phyloP scores from a whole-genome alignment of 768 basidiomycete species.

The Lactarius pseudohatsudake region DNA sequence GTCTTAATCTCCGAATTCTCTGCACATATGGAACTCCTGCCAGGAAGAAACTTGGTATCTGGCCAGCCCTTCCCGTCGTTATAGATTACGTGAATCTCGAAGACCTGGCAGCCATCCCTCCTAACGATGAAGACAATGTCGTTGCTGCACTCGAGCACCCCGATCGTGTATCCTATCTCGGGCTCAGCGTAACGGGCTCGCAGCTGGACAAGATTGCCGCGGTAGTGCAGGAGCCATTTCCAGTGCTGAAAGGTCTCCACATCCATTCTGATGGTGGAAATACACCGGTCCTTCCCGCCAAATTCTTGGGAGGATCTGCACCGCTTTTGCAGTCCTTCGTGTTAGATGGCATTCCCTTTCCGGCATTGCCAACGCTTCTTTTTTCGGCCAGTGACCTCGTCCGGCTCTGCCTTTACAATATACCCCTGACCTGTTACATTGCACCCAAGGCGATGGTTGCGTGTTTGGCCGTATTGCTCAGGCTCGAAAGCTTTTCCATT shows the following conservation, averaged over 20 bases:
- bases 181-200: not conserved
- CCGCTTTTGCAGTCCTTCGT: no score
- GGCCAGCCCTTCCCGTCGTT: not conserved
- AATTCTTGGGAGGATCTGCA: no score
- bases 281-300: not conserved
- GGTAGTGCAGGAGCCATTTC: not conserved
- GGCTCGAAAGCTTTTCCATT: no score
- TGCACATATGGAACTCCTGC: not conserved
- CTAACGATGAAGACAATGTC: not conserved
- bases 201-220: not conserved
- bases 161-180: not conserved
- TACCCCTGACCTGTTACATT: no score
- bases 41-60: not conserved
- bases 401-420: no score
- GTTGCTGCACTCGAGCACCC: not conserved
- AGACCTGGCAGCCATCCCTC: no score
- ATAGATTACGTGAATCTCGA: not conserved
- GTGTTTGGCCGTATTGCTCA: no score
- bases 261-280: not conserved
- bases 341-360: no score
- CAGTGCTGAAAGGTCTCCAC: fast-evolving
- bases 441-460: no score
- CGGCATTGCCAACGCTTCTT: no score
- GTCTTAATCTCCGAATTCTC: not conserved
- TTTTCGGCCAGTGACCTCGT: no score